Evolutionary conservation across 2,329 filamentous ascomycete genomes (phyloP).

Genomic region (Fusarium sulawesiense): DNA sequence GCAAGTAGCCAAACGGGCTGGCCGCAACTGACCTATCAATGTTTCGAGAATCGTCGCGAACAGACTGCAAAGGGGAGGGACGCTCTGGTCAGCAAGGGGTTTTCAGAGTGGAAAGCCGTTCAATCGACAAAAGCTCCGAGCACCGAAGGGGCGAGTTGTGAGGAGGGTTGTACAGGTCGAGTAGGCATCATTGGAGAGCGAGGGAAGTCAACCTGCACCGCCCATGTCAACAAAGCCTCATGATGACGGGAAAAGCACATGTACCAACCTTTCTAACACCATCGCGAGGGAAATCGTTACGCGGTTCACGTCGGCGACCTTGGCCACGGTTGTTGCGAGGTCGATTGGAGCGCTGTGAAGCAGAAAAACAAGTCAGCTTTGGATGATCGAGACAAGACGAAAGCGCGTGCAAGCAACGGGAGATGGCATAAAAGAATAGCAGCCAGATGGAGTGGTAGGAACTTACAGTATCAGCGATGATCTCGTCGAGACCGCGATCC

Average conservation of each 20-base stretch:
- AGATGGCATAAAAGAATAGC: slow-evolving; percentile 1
- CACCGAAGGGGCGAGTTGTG: slow-evolving; percentile 48
- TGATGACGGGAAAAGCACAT: not conserved
- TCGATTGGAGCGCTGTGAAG: slow-evolving; percentile 46
- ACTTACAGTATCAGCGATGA: slow-evolving; percentile 63
- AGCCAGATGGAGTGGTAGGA: slow-evolving; percentile 16
- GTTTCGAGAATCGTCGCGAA: slow-evolving; percentile 72
- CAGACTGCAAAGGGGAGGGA: slow-evolving; percentile 63
- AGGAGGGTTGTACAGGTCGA: slow-evolving; percentile 47
- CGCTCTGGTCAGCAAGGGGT: slow-evolving; percentile 53
- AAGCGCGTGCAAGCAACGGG: slow-evolving; percentile 15
- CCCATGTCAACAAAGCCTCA: slow-evolving; percentile 35
- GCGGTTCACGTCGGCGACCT: slow-evolving; percentile 52
- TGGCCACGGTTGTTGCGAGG: slow-evolving; percentile 52
- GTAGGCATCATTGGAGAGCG: slow-evolving; percentile 43
- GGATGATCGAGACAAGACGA: slow-evolving; percentile 18
- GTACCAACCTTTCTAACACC: slow-evolving; percentile 85
- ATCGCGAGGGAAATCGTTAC: slow-evolving; percentile 74
- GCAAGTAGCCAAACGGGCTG: not conserved
- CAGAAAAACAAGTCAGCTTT: slow-evolving; percentile 32
- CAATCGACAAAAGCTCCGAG: slow-evolving; percentile 48
- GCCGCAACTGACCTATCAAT: slow-evolving; percentile 72
- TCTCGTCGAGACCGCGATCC: slow-evolving; percentile 68
- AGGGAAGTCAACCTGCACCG: slow-evolving; percentile 52
- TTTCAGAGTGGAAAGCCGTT: slow-evolving; percentile 51